Evolutionary conservation across 225 moss, liverwort and hornwort genomes (phyloP).

Genomic region (Lunularia cruciata): DNA sequence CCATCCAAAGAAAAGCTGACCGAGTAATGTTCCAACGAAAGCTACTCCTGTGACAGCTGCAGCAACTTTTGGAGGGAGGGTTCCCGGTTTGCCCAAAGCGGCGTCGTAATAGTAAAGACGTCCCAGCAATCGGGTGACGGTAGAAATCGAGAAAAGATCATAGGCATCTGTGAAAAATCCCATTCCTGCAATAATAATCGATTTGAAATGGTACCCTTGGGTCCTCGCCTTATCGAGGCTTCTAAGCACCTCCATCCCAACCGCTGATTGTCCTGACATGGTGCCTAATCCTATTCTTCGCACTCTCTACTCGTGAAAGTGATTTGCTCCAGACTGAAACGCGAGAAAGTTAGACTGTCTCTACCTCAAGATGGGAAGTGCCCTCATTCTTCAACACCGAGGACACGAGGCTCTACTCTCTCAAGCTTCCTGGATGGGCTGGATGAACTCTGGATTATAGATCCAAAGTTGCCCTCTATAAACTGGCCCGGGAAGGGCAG

Average conservation of each 20-base stretch:
- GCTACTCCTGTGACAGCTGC: constrained; percentile 20
- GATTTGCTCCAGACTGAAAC: too few relatives aligned
- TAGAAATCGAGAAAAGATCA: constrained; percentile 22
- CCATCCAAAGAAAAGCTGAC: constrained; percentile 25
- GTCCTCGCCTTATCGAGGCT: constrained; percentile 25
- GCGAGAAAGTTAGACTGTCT: too few relatives aligned
- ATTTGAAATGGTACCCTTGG: constrained; percentile 24
- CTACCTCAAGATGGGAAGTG: too few relatives aligned
- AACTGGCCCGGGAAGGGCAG: too few relatives aligned
- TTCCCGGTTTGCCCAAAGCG: constrained; percentile 2
- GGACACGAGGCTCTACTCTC: too few relatives aligned
- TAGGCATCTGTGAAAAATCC: constrained; percentile 29
- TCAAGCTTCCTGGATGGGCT: too few relatives aligned
- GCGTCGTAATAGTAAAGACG: constrained; percentile 21
- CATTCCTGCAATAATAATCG: constrained; percentile 28
- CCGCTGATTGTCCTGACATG: background rate
- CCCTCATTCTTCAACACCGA: too few relatives aligned
- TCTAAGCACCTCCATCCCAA: constrained; percentile 13
- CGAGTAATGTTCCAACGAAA: constrained; percentile 10
- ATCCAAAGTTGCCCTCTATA: too few relatives aligned
- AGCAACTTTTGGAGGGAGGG: constrained; percentile 10
- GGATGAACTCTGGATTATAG: too few relatives aligned
- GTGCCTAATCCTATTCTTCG: background rate
- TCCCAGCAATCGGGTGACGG: constrained; percentile 18
- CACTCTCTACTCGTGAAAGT: too few relatives aligned